Evolutionary conservation across 31 red algal genomes (phyloP), one percentile per base, ranked within the genome.

Genomic region (Asparagopsis taxiformis): DNA sequence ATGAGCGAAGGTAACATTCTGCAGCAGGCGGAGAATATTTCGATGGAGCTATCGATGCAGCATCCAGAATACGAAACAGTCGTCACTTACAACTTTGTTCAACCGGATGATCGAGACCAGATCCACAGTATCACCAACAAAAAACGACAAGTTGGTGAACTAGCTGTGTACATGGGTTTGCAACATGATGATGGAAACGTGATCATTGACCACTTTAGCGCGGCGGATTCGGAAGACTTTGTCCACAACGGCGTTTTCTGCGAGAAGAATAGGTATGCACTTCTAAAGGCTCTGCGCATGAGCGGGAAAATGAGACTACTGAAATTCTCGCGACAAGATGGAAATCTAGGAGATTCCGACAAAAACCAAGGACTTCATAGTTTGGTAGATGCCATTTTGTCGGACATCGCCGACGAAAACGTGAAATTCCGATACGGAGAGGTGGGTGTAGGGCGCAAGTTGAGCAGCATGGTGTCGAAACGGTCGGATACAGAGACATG

Each of bases 351-450:
- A 20, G 2, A 20, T 63, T 5, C 11, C 31, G 20, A 7, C 24
- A 24, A 2, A 31, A 21, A 63, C 32, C 19, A n/a, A 5, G 24
- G 59, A 7, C 31, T 63, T 31, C n/a, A 30, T 4, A 20, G 24
- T 24, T 29, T 63, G 5, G 31, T 63, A 31, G 59, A 63, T 63
- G 59, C 59, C 5, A 63, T 63, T 63, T 19, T 36, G 6, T 63
- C 59, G 3, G 59, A 63, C 31, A 19, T 5, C 24, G 59, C 59
- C 3, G 59, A 63, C 31, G 59, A 63, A 13, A 24, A 63, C 5
- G 59, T 29, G 2, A 31, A 19, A 3, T 63, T 63, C 32, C 25
- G 59, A 36, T 63, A 31, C 11, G 59, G 59, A 36, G 32, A 13
- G 3, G 22, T 63, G 3, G 20, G 3, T 30, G 22, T 29, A 2